Evolutionary conservation across 2,329 filamentous ascomycete genomes (phyloP).

Genomic region (Arachnopeziza araneosa): DNA sequence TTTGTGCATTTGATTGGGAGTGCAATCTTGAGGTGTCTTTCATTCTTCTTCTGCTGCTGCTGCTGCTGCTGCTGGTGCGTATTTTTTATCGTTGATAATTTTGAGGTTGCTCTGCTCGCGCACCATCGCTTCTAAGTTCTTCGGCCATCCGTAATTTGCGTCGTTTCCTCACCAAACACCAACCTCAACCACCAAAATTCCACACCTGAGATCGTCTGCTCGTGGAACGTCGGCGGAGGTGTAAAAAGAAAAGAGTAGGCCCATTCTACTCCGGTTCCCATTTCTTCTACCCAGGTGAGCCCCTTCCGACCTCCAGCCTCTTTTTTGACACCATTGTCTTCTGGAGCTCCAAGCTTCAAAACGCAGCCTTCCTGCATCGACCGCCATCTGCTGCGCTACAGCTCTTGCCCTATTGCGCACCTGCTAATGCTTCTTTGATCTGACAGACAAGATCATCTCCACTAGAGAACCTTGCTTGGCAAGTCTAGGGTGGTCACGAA

Average conservation of each 20-base stretch:
- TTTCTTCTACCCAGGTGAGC: conserved; percentile 26
- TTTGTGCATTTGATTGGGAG: conserved; percentile 9
- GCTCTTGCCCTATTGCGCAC: conserved; percentile 9
- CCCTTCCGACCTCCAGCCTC: conserved; percentile 22
- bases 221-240: conserved; percentile 8
- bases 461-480: conserved; percentile 15
- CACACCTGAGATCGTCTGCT: conserved; percentile 5
- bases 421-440: conserved; percentile 17
- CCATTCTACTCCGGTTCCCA: conserved; percentile 8
- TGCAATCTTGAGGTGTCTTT: conserved; percentile 18
- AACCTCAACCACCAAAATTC: conserved; percentile 1
- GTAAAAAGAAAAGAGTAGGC: conserved; percentile 14
- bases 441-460: conserved; percentile 16
- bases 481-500: conserved; percentile 19
- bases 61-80: no score
- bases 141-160: conserved; percentile 2
- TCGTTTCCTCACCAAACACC: conserved; percentile 1
- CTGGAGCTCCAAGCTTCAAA: conserved; percentile 18
- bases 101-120: conserved; percentile 16
- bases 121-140: conserved; percentile 18
- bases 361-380: conserved; percentile 1
- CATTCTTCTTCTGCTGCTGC: conserved; percentile 16
- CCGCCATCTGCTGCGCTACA: not conserved
- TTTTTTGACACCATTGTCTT: conserved; percentile 17
- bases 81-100: conserved; percentile 19